Conservation (phyloP, 345 rosid species). For the Arabidopsis arenosa region DNA sequence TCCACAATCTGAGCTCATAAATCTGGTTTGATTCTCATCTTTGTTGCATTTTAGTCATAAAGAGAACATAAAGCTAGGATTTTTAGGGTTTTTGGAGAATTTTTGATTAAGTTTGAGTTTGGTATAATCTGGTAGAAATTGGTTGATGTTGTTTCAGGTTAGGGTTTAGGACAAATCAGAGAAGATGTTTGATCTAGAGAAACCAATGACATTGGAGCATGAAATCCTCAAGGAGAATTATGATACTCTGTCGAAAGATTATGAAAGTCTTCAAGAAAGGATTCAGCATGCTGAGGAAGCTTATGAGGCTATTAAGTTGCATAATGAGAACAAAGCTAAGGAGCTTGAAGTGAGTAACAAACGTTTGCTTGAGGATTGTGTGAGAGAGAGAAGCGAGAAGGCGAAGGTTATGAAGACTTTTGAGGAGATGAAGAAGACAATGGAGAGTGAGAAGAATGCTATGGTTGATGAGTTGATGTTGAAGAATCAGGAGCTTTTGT, state of each 20-base stretch:
- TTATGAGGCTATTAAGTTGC: constrained; percentile 1
- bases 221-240: constrained; percentile 33
- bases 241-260: not conserved
- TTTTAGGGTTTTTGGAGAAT: not conserved
- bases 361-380: not conserved
- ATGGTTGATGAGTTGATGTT: not conserved
- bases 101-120: not conserved
- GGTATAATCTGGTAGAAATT: not conserved
- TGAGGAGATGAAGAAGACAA: constrained; percentile 11
- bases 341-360: not conserved
- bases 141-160: constrained; percentile 9
- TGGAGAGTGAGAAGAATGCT: not conserved
- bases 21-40: not conserved
- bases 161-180: not conserved
- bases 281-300: constrained; percentile 2
- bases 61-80: no score
- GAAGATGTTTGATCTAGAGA: constrained; percentile 23
- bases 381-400: constrained; percentile 10
- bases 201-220: not conserved
- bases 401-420: not conserved
- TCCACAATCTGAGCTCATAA: not conserved
- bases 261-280: not conserved
- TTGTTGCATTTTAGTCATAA: no score
- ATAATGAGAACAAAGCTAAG: not conserved
- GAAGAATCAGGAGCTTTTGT: not conserved